These are phyloP conservation scores for Wickerhamiella pararugosa DNA, from an alignment of 1,139 yeast species.

Conservation along the genomic window DNA sequence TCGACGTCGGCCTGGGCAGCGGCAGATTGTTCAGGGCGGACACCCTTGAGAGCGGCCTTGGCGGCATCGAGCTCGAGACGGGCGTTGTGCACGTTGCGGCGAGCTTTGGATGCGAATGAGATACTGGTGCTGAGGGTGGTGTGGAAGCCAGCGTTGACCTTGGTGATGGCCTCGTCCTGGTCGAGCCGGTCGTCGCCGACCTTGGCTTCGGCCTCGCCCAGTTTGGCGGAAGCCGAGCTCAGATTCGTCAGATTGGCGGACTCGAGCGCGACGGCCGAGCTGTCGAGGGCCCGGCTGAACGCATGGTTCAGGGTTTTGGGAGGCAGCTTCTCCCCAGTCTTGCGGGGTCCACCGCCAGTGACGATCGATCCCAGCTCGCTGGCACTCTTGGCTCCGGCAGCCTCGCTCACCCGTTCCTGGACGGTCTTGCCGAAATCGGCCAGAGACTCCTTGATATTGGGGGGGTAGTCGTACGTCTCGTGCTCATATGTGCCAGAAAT, in stretches of 20 bases:
- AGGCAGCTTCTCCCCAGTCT: constrained; percentile 31
- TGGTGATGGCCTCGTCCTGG: constrained; percentile 63
- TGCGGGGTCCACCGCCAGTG: constrained; percentile 33
- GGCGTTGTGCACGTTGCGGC: constrained; percentile 64
- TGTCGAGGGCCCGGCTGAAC: constrained; percentile 52
- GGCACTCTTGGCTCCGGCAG: constrained; percentile 63
- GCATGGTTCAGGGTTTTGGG: constrained; percentile 84
- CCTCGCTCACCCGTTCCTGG: constrained; percentile 48
- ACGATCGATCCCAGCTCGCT: constrained; percentile 74
- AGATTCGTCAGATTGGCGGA: constrained; percentile 30
- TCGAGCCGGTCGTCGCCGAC: constrained; percentile 74
- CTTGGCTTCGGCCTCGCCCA: constrained; percentile 43
- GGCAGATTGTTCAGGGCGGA: constrained; percentile 44
- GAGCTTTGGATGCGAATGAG: constrained; percentile 52
- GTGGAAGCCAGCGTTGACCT: constrained; percentile 55
- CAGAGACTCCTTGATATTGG: constrained; percentile 54
- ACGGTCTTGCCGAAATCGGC: constrained; percentile 59
- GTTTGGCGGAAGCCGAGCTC: constrained; percentile 34
- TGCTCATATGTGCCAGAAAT: constrained; percentile 61
- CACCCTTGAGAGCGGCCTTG: constrained; percentile 49
- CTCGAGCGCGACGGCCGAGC: constrained; percentile 30
- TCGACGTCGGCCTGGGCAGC: constrained; percentile 67
- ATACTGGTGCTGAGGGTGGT: constrained; percentile 52
- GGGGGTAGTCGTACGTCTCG: constrained; percentile 81
- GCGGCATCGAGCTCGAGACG: constrained; percentile 72